Evolutionary conservation across 805 yeast species (phyloP), one percentile per base, ranked within the genome.

Genomic region (Scheffersomyces ergatensis): DNA sequence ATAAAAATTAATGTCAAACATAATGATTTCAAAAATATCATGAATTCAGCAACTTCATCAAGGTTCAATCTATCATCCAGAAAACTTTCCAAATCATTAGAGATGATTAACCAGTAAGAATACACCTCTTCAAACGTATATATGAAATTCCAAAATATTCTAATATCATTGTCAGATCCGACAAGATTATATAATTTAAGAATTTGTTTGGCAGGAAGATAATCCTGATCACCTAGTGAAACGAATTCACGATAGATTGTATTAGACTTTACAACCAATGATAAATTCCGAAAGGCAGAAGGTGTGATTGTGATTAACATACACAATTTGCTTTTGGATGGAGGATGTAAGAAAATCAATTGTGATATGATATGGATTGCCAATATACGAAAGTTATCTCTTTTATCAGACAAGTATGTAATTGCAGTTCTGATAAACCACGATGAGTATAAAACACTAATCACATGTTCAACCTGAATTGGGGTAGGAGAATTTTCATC

Each of bases 61-160:
- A 54, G 47, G 5, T 61, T 49, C 13, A 81, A 57, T 25, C 77
- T 66, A 16, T 71, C 72, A 5, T 58, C 63, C 9, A 55, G 58
- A 40, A 76, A 73, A 35, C 82, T 60, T 48, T 82, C 90, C 9
- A 66, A 61, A 53, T 86, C 95, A 47, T 79, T 83, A 2, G 86
- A 75, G 7, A 85, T 78, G 19, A 78, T 72, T 32, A 85, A 59
- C 77, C 85, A 77, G 50, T 81, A 83, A 1, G 89, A 79, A 44
- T 80, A 74, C 8, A 84, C 53, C 47, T 85, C 88, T 42, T 83
- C 69, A 44, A 81, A 76, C 0, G 82, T 54, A 33, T 64, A 68
- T 2, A 84, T 54, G 5, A 55, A 45, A 24, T 58, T 57, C 68
- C 71, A 67, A 29, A 29, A 29, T 6, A 15, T 15, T 12, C 18